Evolutionary conservation across 1,284 basidiomycete genomes (phyloP).

Genomic region (Caloboletus inedulis): DNA sequence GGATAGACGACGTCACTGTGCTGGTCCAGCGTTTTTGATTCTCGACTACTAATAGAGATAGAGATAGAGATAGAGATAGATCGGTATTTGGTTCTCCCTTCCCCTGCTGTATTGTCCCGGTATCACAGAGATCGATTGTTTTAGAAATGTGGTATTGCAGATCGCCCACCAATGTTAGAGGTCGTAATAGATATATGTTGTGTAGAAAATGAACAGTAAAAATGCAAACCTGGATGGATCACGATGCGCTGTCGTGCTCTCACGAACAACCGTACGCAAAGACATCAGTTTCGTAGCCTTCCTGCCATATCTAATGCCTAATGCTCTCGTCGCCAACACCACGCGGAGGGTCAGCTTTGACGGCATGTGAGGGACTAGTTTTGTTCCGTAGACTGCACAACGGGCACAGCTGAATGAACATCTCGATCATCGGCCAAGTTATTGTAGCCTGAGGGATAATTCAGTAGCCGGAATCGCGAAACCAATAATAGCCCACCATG

Average conservation of each 20-base stretch:
- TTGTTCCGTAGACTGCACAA: constrained; percentile 46
- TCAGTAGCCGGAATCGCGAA: constrained; percentile 9
- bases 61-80: constrained; percentile 9
- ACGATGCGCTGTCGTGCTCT: not conserved
- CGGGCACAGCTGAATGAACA: constrained; percentile 62
- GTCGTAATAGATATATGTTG: constrained; percentile 16
- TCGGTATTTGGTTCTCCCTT: not conserved
- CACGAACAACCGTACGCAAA: not conserved
- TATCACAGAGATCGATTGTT: not conserved
- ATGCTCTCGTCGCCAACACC: constrained; percentile 16
- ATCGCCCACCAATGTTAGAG: constrained; percentile 5
- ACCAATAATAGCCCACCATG: constrained; percentile 45
- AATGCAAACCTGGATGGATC: constrained; percentile 10
- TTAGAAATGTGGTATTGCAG: constrained; percentile 11
- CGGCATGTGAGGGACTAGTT: constrained; percentile 17
- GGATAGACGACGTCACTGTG: constrained; percentile 72
- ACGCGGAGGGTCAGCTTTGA: constrained; percentile 19
- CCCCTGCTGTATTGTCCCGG: not conserved
- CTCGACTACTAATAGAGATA: constrained; percentile 6
- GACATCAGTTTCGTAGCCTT: not conserved
- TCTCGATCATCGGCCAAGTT: constrained; percentile 73
- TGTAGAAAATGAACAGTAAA: constrained; percentile 17
- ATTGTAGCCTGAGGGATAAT: constrained; percentile 47
- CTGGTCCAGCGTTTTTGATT: constrained; percentile 43
- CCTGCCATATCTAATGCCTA: constrained; percentile 9